Base-by-base conservation (phyloP, 179 eudicot species). In the Spinacia oleracea region DNA sequence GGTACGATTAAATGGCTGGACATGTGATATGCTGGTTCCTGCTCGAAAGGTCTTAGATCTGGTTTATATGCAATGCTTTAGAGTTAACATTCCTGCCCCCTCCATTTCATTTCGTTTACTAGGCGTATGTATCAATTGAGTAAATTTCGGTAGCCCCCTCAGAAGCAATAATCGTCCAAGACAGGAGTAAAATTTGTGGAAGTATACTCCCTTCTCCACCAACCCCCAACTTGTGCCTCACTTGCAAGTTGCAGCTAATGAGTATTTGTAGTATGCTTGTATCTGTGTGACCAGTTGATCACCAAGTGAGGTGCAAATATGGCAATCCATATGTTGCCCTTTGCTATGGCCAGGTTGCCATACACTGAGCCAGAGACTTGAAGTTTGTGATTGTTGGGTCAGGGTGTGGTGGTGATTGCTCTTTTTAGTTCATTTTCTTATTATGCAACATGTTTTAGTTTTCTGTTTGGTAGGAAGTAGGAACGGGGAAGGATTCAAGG, bases 331-430 rank as follows among this genome's bases (percentile, higher is more conserved):
- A 3, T 23, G 18, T 68, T 21, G 16, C 18, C 68, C 8, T 23
- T 63, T 10, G 8, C 40, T 16, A 4, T 29, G 68, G 68, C 38
- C 68, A 63, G 21, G 67, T 40, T 63, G 21, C 7, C 34, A 6
- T 29, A 63, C 16, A 15, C 64, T 25, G 64, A 59, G 12, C 31
- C 64, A 27, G n/a, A n/a, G n/a, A n/a, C n/a, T n/a, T n/a, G n/a
- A 59, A 7, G 32, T 59, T 6, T 65, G 70, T 66, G 70, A 45
- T 35, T 34, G 70, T 25, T 66, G 70, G 70, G 70, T 32, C 42
- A n/a, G n/a, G n/a, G n/a, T n/a, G n/a, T n/a, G n/a, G n/a, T n/a
- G n/a, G n/a, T n/a, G n/a, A n/a, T n/a, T n/a, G n/a, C n/a, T n/a
- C n/a, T n/a, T n/a, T n/a, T n/a, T n/a, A n/a, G n/a, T n/a, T n/a